A percentile compares a stretch with the other conserved stretches of the same genome.
phyloP scores from a whole-genome alignment of 345 rosid species.

The Aquilaria yunnanensis region DNA sequence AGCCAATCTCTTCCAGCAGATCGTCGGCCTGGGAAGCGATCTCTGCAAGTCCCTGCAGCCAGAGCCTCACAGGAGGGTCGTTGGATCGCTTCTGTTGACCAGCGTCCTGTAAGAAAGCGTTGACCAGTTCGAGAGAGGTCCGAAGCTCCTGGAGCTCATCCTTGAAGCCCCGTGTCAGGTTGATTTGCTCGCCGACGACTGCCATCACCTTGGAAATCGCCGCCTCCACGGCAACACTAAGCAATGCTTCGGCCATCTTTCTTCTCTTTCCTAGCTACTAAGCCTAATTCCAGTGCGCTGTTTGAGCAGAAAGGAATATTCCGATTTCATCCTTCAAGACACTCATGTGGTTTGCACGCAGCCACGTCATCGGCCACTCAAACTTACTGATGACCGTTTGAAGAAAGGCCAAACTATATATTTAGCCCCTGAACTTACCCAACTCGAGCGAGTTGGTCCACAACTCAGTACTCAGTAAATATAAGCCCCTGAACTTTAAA shows the following conservation, averaged over 20 bases:
- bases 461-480: too few relatives aligned
- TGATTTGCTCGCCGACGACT: background rate
- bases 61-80: constrained; percentile 2
- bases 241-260: constrained; percentile 1
- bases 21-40: constrained; percentile 19
- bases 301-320: too few relatives aligned
- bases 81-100: constrained; percentile 8
- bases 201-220: background rate
- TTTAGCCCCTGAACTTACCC: too few relatives aligned
- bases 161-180: constrained; percentile 3
- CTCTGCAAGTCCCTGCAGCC: constrained; percentile 18
- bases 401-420: too few relatives aligned
- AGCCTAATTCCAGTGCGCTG: too few relatives aligned
- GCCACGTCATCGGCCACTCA: too few relatives aligned
- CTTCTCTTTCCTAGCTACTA: background rate
- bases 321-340: too few relatives aligned
- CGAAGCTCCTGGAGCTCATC: constrained; percentile 3
- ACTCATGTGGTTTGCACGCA: too few relatives aligned
- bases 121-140: background rate
- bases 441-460: too few relatives aligned
- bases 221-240: background rate
- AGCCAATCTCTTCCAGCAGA: constrained; percentile 15
- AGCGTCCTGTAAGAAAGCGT: constrained; percentile 21
- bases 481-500: too few relatives aligned
- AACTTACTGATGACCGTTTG: too few relatives aligned